A percentile compares a stretch with the other conserved stretches of the same genome.
phyloP scores from a whole-genome alignment of 2,329 filamentous ascomycete genomes.

The Harringtonia lauricola region DNA sequence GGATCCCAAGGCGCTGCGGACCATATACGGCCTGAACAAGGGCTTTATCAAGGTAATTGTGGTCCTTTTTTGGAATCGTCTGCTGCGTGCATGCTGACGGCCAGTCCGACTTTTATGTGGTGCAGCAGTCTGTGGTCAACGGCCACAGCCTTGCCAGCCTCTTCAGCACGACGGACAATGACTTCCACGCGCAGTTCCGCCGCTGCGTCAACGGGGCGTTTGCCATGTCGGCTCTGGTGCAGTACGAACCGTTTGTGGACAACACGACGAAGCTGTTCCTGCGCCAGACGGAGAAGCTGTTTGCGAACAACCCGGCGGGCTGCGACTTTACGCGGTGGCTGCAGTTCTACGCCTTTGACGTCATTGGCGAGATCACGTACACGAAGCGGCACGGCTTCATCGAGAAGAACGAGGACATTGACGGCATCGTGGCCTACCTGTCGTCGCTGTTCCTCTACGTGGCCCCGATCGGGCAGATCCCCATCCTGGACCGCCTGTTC shows the following conservation, averaged over 20 bases:
- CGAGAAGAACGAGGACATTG: conserved; percentile 63
- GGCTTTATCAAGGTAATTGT: conserved; percentile 70
- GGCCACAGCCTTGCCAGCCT: conserved; percentile 59
- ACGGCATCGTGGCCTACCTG: conserved; percentile 59
- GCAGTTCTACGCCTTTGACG: conserved; percentile 74
- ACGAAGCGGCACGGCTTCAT: conserved; percentile 66
- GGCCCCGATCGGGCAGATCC: conserved; percentile 65
- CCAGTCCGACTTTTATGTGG: conserved; percentile 69
- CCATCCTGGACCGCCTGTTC: conserved; percentile 53
- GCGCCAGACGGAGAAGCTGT: conserved; percentile 45
- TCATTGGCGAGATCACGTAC: conserved; percentile 69
- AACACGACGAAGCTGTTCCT: conserved; percentile 64
- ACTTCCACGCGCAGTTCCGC: conserved; percentile 64
- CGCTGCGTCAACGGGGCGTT: conserved; percentile 68
- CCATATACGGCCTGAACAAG: conserved; percentile 75
- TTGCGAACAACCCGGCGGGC: conserved; percentile 27
- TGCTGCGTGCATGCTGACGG: conserved; percentile 7
- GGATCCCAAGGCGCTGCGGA: conserved; percentile 60
- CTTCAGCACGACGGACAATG: conserved; percentile 66
- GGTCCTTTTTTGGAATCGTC: no score
- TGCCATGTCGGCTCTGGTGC: conserved; percentile 64
- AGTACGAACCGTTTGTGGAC: conserved; percentile 73
- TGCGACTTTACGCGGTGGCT: conserved; percentile 64
- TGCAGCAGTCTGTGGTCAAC: conserved; percentile 62
- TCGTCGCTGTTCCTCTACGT: conserved; percentile 58